phyloP scores from a whole-genome alignment of 2,329 filamentous ascomycete species.

The Sclerotinia borealis region DNA sequence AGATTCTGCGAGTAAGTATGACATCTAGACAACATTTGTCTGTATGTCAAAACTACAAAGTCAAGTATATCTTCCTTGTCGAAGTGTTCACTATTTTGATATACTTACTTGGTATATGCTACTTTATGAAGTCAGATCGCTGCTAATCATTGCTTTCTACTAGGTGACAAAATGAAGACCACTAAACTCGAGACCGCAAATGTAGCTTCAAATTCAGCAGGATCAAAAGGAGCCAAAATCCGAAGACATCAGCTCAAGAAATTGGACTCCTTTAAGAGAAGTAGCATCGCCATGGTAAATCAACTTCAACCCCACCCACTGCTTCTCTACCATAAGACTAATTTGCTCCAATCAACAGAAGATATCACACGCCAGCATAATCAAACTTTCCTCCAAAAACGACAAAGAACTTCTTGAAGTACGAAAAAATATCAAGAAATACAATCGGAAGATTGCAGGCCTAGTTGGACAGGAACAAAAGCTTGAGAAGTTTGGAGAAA shows the following conservation, averaged over 20 bases:
- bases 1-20: neutral
- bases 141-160: neutral
- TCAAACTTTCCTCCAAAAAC: neutral
- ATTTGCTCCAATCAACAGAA: neutral
- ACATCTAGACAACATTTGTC: neutral
- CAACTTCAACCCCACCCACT: neutral
- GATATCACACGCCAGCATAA: fast-evolving
- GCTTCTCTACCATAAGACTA: neutral
- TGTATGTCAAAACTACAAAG: neutral
- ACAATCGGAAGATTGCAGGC: neutral
- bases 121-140: neutral
- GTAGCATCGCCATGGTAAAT: neutral
- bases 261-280: neutral
- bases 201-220: neutral
- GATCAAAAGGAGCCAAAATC: neutral
- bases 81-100: too few relatives aligned
- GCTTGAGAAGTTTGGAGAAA: too few relatives aligned
- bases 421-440: neutral
- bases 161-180: neutral
- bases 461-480: neutral
- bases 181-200: neutral
- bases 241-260: neutral
- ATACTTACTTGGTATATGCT: neutral
- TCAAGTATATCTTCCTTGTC: too few relatives aligned
- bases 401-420: neutral